phyloP scores from a whole-genome alignment of 192 early-diverging fungal species.

The Linnemannia schmuckeri region DNA sequence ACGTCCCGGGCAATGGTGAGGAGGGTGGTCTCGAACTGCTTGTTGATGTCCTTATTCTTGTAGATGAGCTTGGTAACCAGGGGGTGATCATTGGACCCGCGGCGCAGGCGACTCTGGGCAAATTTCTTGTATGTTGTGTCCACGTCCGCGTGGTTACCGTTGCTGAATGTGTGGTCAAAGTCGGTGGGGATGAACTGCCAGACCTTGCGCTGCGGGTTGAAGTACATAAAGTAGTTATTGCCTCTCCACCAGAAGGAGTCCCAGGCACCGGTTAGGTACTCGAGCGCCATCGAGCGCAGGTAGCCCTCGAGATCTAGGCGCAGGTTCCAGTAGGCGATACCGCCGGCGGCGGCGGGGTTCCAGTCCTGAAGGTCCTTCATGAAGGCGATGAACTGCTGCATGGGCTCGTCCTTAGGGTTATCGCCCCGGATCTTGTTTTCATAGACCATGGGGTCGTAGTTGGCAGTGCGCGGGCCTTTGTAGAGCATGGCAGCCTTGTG shows the following conservation, averaged over 20 bases:
- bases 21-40: slow-evolving; percentile 35
- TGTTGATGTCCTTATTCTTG: slow-evolving; percentile 36
- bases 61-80: slow-evolving; percentile 51
- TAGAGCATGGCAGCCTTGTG: slow-evolving; percentile 44
- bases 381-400: slow-evolving; percentile 36
- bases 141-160: slow-evolving; percentile 31
- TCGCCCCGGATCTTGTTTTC: slow-evolving; percentile 20
- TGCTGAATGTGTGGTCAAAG: slow-evolving; percentile 7
- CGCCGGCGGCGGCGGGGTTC: slow-evolving; percentile 4
- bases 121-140: slow-evolving; percentile 38
- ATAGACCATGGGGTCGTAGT: slow-evolving; percentile 30
- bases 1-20: slow-evolving; percentile 15
- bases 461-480: slow-evolving; percentile 5
- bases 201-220: slow-evolving; percentile 22
- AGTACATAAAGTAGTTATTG: slow-evolving; percentile 54
- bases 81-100: slow-evolving; percentile 29
- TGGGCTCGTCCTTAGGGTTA: slow-evolving; percentile 12
- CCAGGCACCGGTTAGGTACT: slow-evolving; percentile 53
- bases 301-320: slow-evolving; percentile 38
- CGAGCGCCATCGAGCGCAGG: slow-evolving; percentile 46
- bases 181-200: too few relatives aligned
- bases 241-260: slow-evolving; percentile 45
- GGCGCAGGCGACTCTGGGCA: slow-evolving; percentile 19
- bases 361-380: slow-evolving; percentile 41
- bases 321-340: slow-evolving; percentile 24